These are phyloP conservation scores for Nitzschia sp. DNA, from an alignment of 108 stramenopile genomes.

Conservation along the genomic window DNA sequence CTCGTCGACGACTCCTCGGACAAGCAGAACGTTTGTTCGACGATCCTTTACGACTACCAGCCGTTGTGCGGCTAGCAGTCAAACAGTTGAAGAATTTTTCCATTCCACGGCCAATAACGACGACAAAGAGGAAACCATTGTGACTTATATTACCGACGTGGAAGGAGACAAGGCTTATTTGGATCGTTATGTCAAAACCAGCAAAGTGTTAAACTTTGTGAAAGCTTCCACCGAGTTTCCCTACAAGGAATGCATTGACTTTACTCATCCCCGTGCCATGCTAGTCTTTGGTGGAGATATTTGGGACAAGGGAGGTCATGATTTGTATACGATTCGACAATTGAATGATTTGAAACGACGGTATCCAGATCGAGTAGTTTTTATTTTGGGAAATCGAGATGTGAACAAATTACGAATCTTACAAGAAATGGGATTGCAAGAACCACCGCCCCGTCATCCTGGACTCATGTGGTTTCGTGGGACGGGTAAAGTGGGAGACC, in stretches of 20 bases:
- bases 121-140: neutral
- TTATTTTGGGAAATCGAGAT: conserved; percentile 89
- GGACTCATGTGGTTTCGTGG: conserved; percentile 76
- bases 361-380: conserved; percentile 76
- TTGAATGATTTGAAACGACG: conserved; percentile 67
- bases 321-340: conserved; percentile 85
- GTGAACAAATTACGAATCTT: conserved; percentile 86
- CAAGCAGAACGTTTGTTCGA: too few relatives aligned
- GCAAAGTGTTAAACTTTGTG: conserved; percentile 68
- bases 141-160: conserved; percentile 71
- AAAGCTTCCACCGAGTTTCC: conserved; percentile 44
- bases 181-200: conserved; percentile 73
- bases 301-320: conserved; percentile 86
- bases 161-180: conserved; percentile 86
- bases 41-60: too few relatives aligned
- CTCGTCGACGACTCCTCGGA: too few relatives aligned
- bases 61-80: neutral
- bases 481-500: conserved; percentile 52
- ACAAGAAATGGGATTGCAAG: conserved; percentile 57
- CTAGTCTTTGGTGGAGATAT: conserved; percentile 81
- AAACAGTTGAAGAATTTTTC: neutral
- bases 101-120: neutral
- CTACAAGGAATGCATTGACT: conserved; percentile 65
- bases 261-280: conserved; percentile 29
- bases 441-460: conserved; percentile 45